These are phyloP conservation scores for Lasiosphaeria miniovina DNA, from an alignment of 495 filamentous ascomycete genomes.

Conservation along the genomic window DNA sequence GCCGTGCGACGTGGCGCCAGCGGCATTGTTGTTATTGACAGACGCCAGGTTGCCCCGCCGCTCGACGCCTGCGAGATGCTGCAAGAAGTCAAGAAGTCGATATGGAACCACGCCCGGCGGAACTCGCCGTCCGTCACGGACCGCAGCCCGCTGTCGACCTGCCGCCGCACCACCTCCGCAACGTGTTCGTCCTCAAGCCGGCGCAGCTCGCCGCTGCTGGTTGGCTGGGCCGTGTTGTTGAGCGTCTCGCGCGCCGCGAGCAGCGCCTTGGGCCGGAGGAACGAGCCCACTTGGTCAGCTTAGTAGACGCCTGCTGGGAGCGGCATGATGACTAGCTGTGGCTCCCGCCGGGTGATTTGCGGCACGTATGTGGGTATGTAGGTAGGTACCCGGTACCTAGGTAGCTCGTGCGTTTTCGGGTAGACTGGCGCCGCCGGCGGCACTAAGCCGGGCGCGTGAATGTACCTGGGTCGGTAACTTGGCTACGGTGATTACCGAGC, in stretches of 20 bases:
- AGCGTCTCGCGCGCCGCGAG: constrained; percentile 43
- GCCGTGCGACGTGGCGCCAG: constrained; percentile 33
- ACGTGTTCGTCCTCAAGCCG: constrained; percentile 65
- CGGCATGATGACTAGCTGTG: constrained; percentile 28
- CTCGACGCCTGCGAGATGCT: constrained; percentile 43
- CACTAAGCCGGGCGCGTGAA: too few relatives aligned
- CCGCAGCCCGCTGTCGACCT: constrained; percentile 60
- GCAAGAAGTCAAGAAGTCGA: constrained; percentile 49
- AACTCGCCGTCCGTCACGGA: constrained; percentile 72
- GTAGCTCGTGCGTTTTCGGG: too few relatives aligned
- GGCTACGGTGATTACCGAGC: too few relatives aligned
- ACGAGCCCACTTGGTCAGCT: constrained; percentile 50
- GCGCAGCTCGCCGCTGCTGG: constrained; percentile 41
- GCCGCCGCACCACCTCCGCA: constrained; percentile 55
- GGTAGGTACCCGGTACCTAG: too few relatives aligned
- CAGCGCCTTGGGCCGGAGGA: constrained; percentile 40
- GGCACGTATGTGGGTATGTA: too few relatives aligned
- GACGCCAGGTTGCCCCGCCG: constrained; percentile 39
- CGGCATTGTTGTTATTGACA: constrained; percentile 26
- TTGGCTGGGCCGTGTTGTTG: constrained; percentile 37
- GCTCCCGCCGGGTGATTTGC: too few relatives aligned
- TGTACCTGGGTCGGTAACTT: too few relatives aligned
- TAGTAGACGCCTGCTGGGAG: constrained; percentile 48
- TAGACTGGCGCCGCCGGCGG: too few relatives aligned
- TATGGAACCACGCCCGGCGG: constrained; percentile 51